Conservation (phyloP, 148 eudicot species). For the Diospyros kaki region DNA sequence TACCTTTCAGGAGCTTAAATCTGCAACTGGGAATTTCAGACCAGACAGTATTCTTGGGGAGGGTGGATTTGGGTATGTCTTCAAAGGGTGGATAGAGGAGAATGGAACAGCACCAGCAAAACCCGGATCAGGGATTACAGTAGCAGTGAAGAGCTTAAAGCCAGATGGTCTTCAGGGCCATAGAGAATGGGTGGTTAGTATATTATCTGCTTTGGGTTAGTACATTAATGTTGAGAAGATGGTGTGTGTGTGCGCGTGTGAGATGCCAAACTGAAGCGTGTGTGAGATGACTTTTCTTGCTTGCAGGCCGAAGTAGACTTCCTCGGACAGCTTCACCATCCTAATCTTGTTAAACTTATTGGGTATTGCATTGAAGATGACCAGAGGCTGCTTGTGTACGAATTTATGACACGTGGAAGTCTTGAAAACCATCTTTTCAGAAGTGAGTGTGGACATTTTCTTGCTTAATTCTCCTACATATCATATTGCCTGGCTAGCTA, state of each 20-base stretch:
- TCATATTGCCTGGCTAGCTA: background rate
- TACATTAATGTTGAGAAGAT: slow-evolving; percentile 18
- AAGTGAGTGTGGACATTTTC: slow-evolving; percentile 43
- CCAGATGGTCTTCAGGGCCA: slow-evolving; percentile 96
- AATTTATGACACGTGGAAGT: slow-evolving; percentile 99
- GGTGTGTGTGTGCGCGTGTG: background rate
- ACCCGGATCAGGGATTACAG: slow-evolving; percentile 90
- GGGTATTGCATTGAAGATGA: slow-evolving; percentile 95
- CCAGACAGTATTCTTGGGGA: slow-evolving; percentile 98
- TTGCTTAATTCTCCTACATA: background rate
- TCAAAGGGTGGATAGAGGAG: slow-evolving; percentile 98
- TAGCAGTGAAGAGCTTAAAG: slow-evolving; percentile 94
- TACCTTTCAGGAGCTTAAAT: slow-evolving; percentile 73
- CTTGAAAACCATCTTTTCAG: slow-evolving; percentile 96
- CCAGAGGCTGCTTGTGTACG: slow-evolving; percentile 91
- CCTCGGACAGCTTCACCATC: slow-evolving; percentile 95
- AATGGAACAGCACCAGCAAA: slow-evolving; percentile 87
- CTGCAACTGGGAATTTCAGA: slow-evolving; percentile 94
- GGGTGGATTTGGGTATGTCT: slow-evolving; percentile 93
- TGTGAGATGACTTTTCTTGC: slow-evolving; percentile 3
- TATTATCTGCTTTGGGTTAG: slow-evolving; percentile 26
- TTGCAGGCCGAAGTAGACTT: slow-evolving; percentile 94
- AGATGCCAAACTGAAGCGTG: slow-evolving; percentile 14
- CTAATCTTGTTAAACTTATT: slow-evolving; percentile 90
- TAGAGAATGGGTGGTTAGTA: slow-evolving; percentile 99